These are phyloP conservation scores for Cutaneotrichosporon sp. DNA, from an alignment of 1,284 basidiomycete species.

Conservation along the genomic window DNA sequence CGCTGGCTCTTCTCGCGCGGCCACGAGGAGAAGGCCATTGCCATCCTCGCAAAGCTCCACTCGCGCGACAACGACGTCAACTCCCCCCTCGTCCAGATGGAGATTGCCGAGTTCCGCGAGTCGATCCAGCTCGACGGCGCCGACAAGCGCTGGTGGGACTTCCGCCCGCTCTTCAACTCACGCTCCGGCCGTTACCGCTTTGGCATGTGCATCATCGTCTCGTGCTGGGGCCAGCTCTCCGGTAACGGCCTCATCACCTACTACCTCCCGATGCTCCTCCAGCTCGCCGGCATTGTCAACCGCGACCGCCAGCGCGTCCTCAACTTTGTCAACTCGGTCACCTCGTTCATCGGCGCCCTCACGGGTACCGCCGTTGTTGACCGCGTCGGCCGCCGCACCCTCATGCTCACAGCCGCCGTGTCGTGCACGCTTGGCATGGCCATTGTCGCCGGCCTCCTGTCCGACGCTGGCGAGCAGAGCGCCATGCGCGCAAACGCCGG, in stretches of 20 bases:
- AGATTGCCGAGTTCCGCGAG: constrained; percentile 61
- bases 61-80: constrained; percentile 57
- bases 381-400: constrained; percentile 33
- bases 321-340: constrained; percentile 39
- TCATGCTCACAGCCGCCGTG: constrained; percentile 33
- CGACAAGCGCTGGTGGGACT: constrained; percentile 59
- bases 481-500: constrained; percentile 35
- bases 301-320: constrained; percentile 33
- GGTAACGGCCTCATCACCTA: constrained; percentile 53
- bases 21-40: constrained; percentile 20
- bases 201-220: constrained; percentile 57
- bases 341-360: constrained; percentile 34
- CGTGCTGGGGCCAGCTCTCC: constrained; percentile 35
- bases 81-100: constrained; percentile 59
- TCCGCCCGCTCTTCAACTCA: constrained; percentile 59
- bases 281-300: constrained; percentile 31
- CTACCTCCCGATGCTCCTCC: constrained; percentile 36
- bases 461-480: constrained; percentile 25
- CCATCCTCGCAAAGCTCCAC: constrained; percentile 51
- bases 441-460: constrained; percentile 37
- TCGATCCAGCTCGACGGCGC: constrained; percentile 50
- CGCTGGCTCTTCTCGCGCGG: constrained; percentile 55
- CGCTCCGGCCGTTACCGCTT: constrained; percentile 58
- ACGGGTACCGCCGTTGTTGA: constrained; percentile 34
- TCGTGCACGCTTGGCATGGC: constrained; percentile 31